Evolutionary conservation across 805 yeast genomes (phyloP).

Genomic region (Lachancea sp.): DNA sequence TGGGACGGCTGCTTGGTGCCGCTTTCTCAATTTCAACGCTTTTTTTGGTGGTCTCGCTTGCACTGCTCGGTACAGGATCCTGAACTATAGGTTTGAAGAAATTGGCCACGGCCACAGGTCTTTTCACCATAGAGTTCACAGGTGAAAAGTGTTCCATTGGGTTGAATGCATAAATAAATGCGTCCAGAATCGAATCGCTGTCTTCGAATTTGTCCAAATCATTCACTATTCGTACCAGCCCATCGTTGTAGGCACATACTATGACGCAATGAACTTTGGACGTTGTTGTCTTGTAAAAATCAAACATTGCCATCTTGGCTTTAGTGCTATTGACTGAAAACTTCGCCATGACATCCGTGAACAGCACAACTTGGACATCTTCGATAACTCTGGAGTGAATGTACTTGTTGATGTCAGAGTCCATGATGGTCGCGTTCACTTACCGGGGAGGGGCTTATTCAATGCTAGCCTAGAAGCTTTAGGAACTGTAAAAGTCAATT

Average conservation of each 20-base stretch:
- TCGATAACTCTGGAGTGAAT: slow-evolving; percentile 25
- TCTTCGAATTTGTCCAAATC: slow-evolving; percentile 17
- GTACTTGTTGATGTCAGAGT: slow-evolving; percentile 2
- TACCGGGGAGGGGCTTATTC: no score
- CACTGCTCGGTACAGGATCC: slow-evolving; percentile 2
- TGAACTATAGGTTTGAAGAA: slow-evolving; percentile 5
- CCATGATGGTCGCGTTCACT: neutral
- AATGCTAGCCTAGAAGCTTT: no score
- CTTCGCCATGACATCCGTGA: slow-evolving; percentile 24
- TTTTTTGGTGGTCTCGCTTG: slow-evolving; percentile 1
- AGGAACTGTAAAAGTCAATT: no score
- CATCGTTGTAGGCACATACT: slow-evolving; percentile 18
- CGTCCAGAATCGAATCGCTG: slow-evolving; percentile 20
- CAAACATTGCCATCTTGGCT: slow-evolving; percentile 27
- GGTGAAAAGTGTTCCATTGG: slow-evolving; percentile 20
- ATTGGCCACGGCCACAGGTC: slow-evolving; percentile 6
- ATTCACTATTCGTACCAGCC: slow-evolving; percentile 17
- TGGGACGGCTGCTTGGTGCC: slow-evolving; percentile 3
- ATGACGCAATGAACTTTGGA: slow-evolving; percentile 27
- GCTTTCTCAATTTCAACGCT: neutral
- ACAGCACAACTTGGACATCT: slow-evolving; percentile 23
- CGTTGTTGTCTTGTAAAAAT: slow-evolving; percentile 22
- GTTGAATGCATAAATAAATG: slow-evolving; percentile 31
- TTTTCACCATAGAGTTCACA: slow-evolving; percentile 1
- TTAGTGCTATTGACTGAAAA: slow-evolving; percentile 22